phyloP scores from a whole-genome alignment of 345 rosid species.

The Eucalyptus urophylla region DNA sequence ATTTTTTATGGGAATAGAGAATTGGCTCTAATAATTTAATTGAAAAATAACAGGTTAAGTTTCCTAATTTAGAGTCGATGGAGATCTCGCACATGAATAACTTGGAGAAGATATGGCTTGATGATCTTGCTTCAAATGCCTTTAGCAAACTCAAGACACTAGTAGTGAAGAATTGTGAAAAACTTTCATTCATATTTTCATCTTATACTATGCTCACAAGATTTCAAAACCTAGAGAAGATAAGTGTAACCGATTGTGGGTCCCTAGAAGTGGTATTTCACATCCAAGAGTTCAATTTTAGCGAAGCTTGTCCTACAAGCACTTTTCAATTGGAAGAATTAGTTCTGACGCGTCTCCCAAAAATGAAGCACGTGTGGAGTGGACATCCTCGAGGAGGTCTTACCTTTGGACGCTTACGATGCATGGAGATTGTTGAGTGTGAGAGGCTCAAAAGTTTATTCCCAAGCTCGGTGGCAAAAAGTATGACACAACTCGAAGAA shows the following conservation, averaged over 20 bases:
- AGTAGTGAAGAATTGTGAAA: background rate
- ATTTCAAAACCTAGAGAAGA: background rate
- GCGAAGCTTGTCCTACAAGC: accelerated
- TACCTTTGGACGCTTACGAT: accelerated
- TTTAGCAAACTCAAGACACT: background rate
- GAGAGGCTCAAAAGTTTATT: background rate
- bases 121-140: background rate
- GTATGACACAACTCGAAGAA: accelerated
- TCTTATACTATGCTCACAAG: background rate
- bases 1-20: background rate
- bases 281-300: background rate
- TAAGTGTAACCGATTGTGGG: background rate
- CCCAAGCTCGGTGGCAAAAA: background rate
- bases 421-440: background rate
- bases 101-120: background rate
- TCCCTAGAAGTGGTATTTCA: background rate
- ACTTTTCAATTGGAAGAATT: background rate
- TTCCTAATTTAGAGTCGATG: background rate
- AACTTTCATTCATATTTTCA: background rate
- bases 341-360: accelerated
- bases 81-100: background rate
- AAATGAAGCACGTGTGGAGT: background rate
- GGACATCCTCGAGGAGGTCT: background rate
- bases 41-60: background rate
- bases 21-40: background rate